Percentiles rank a stretch among this genome's conserved stretches.
Conservation (phyloP, 306 rosid species). For the Citrullus amarus region DNA sequence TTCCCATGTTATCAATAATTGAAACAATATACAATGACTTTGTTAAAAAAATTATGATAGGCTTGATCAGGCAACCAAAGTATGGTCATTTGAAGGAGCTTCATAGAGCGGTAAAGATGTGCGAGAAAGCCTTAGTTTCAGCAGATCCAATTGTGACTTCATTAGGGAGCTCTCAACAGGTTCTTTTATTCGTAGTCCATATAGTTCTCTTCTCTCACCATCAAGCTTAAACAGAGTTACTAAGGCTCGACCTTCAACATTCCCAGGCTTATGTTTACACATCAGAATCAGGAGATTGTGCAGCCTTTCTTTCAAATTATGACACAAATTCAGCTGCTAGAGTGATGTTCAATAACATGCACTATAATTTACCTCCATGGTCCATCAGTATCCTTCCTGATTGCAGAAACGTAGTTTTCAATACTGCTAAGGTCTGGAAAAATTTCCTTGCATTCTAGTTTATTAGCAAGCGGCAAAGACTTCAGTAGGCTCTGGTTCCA, state of each 20-base stretch:
- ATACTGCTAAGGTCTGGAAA: constrained; percentile 75
- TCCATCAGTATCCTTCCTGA: constrained; percentile 94
- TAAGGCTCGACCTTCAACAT: constrained; percentile 18
- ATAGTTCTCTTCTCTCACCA: neutral
- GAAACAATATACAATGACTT: neutral
- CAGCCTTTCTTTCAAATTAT: constrained; percentile 84
- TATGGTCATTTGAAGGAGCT: constrained; percentile 97
- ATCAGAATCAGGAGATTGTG: constrained; percentile 71
- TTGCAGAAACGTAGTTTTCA: constrained; percentile 81
- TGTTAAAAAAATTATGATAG: constrained; percentile 22
- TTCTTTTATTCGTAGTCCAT: constrained; percentile 17
- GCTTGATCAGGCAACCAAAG: constrained; percentile 90
- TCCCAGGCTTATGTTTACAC: constrained; percentile 74
- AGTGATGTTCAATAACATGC: constrained; percentile 97
- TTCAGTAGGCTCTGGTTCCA: neutral
- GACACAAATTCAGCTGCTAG: constrained; percentile 60
- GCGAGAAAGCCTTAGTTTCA: constrained; percentile 70
- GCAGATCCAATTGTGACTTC: constrained; percentile 76
- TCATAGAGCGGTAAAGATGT: constrained; percentile 74
- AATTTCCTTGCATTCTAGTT: neutral
- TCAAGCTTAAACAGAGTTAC: constrained; percentile 13
- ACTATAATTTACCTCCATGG: constrained; percentile 96
- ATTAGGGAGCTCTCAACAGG: constrained; percentile 89
- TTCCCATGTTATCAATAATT: neutral
- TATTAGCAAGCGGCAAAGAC: neutral